Conservation (phyloP, 2,329 filamentous ascomycete species). For the Aspergillus pseudonomiae region DNA sequence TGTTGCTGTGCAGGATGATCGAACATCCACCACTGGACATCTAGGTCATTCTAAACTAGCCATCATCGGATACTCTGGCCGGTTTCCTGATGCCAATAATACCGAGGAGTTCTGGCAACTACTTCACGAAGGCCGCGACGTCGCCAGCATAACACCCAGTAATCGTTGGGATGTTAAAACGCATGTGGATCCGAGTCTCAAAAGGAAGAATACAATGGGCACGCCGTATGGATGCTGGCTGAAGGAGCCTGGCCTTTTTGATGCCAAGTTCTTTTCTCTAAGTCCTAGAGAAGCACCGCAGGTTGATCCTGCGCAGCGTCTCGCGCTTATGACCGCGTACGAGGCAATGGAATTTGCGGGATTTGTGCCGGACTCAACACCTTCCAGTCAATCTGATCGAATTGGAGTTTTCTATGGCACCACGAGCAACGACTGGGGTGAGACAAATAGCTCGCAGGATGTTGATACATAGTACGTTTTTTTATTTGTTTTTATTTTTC, state of each 20-base stretch:
- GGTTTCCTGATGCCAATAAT: slow-evolving; percentile 73
- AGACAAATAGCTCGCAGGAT: slow-evolving; percentile 72
- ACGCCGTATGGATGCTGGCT: slow-evolving; percentile 77
- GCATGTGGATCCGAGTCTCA: slow-evolving; percentile 72
- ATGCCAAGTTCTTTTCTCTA: slow-evolving; percentile 87
- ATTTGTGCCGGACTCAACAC: slow-evolving; percentile 71
- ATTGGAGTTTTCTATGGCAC: slow-evolving; percentile 77
- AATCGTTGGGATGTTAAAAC: slow-evolving; percentile 75
- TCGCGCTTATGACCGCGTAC: slow-evolving; percentile 75
- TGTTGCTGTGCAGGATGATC: neutral
- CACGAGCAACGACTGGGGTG: slow-evolving; percentile 76
- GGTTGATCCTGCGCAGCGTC: slow-evolving; percentile 78
- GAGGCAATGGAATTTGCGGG: slow-evolving; percentile 82
- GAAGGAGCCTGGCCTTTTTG: slow-evolving; percentile 75
- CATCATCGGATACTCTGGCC: slow-evolving; percentile 80
- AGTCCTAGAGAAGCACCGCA: slow-evolving; percentile 78
- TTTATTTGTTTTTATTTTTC: neutral
- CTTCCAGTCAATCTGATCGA: slow-evolving; percentile 65
- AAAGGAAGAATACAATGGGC: slow-evolving; percentile 74
- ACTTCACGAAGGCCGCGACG: slow-evolving; percentile 73
- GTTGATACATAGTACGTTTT: slow-evolving; percentile 66
- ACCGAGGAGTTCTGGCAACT: slow-evolving; percentile 76
- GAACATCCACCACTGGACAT: neutral
- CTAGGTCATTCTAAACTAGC: slow-evolving; percentile 66
- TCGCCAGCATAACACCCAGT: slow-evolving; percentile 62